Conservation (phyloP, 2,329 filamentous ascomycete species). For the Mycosphaerella sp. region DNA sequence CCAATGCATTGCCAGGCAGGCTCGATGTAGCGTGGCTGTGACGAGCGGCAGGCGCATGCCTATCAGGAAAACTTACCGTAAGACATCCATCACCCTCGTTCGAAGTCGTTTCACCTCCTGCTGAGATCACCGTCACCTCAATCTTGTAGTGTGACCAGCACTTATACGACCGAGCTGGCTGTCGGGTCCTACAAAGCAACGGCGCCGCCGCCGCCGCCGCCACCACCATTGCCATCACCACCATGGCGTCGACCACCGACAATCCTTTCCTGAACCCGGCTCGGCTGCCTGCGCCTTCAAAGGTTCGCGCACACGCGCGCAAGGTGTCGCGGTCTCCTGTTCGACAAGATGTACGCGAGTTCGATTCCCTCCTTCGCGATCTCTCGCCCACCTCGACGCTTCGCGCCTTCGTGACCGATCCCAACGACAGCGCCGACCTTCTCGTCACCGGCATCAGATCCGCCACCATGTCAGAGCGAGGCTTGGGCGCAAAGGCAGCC, state of each 20-base stretch:
- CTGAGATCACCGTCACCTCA: background rate
- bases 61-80: background rate
- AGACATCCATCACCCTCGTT: background rate
- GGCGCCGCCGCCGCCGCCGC: background rate
- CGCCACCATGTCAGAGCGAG: constrained; percentile 59
- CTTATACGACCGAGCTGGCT: background rate
- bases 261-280: constrained; percentile 30
- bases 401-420: constrained; percentile 51
- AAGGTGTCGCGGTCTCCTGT: constrained; percentile 29
- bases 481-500: constrained; percentile 64
- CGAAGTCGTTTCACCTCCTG: background rate
- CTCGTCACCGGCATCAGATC: constrained; percentile 52
- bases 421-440: constrained; percentile 32
- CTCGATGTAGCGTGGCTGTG: background rate
- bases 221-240: background rate
- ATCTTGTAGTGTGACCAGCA: background rate
- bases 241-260: background rate
- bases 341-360: constrained; percentile 25
- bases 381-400: constrained; percentile 56
- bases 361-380: constrained; percentile 48
- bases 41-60: background rate
- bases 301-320: constrained; percentile 20
- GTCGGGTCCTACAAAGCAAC: background rate
- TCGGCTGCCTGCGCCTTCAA: constrained; percentile 19
- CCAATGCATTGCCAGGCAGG: background rate